These are phyloP conservation scores for Suillus ampliporus DNA, from an alignment of 768 basidiomycete species.

Conservation along the genomic window DNA sequence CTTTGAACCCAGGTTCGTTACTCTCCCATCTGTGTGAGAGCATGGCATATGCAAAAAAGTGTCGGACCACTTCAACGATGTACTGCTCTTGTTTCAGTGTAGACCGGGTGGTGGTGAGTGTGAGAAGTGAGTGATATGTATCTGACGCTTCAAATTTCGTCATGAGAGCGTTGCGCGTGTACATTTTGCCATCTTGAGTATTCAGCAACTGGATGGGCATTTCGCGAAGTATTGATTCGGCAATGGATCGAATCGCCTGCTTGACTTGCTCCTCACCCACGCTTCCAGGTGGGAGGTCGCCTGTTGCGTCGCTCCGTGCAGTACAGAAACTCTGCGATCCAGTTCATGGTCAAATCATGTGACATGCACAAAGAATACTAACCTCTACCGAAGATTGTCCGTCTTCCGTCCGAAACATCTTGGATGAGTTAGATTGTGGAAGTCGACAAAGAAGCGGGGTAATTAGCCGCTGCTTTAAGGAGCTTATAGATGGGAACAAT, in stretches of 20 bases:
- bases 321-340: neutral
- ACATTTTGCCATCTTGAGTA: conserved; percentile 31
- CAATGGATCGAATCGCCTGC: neutral
- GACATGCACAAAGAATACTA: neutral
- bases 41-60: conserved; percentile 34
- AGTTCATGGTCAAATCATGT: neutral
- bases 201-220: conserved; percentile 33
- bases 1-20: neutral
- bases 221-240: neutral
- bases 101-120: conserved; percentile 6
- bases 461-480: neutral
- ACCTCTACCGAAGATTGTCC: neutral
- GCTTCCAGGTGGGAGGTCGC: neutral
- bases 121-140: conserved; percentile 3
- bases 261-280: conserved; percentile 6
- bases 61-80: conserved; percentile 16
- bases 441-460: neutral
- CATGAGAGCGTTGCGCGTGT: conserved; percentile 23
- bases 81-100: conserved; percentile 1
- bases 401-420: neutral
- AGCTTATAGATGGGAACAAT: neutral
- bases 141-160: conserved; percentile 22
- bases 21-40: conserved; percentile 35
- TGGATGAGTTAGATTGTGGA: neutral
- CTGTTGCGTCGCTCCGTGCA: neutral